Conservation (phyloP, 148 eudicot species). For the Dianthus caryophyllus region DNA sequence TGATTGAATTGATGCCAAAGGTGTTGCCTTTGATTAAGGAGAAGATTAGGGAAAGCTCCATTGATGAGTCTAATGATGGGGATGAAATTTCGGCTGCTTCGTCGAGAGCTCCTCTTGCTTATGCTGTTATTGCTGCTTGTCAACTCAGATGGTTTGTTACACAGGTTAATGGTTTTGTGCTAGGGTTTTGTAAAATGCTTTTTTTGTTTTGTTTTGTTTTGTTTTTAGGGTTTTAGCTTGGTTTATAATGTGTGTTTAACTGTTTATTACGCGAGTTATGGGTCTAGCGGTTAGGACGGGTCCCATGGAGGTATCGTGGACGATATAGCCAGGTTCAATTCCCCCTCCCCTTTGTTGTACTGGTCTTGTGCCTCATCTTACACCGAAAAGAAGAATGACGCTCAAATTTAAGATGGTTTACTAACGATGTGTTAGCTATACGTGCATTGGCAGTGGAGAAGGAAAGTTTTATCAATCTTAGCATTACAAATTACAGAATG, state of each 20-base stretch:
- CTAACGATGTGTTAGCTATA: no score
- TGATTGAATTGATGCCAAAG: constrained; percentile 59
- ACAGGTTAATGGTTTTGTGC: constrained; percentile 44
- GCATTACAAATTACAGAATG: no score
- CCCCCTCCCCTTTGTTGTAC: no score
- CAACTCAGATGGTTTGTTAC: constrained; percentile 77
- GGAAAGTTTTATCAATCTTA: no score
- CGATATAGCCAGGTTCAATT: no score
- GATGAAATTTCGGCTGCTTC: constrained; percentile 72
- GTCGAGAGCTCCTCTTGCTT: constrained; percentile 66
- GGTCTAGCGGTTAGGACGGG: no score
- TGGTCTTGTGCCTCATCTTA: no score
- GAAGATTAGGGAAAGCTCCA: constrained; percentile 63
- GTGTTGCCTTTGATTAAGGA: constrained; percentile 62
- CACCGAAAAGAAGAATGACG: no score
- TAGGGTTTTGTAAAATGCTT: background rate
- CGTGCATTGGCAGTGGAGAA: no score
- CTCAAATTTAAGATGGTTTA: no score
- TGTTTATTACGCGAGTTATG: background rate
- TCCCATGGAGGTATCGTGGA: no score
- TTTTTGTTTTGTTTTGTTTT: background rate
- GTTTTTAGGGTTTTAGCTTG: constrained; percentile 1
- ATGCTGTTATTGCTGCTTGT: constrained; percentile 76
- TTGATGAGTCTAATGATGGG: constrained; percentile 44
- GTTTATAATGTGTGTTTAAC: constrained; percentile 10